Percentiles rank a stretch among this genome's conserved stretches.
phyloP scores from a whole-genome alignment of 345 rosid genomes.

The Arabidopsis arenosa region DNA sequence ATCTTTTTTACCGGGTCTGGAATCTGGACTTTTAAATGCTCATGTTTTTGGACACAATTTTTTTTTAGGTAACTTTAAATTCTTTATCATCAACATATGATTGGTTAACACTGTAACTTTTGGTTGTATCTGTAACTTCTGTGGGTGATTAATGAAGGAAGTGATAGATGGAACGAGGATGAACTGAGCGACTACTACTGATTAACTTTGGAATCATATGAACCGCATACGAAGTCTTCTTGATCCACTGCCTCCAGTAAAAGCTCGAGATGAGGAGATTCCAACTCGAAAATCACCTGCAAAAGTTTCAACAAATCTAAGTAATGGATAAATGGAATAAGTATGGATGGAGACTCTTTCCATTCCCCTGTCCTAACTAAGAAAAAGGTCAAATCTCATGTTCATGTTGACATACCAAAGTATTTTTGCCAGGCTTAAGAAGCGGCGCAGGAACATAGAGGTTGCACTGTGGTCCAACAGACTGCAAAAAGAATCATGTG shows the following conservation, averaged over 20 bases:
- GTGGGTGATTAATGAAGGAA: background rate
- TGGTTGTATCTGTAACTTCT: background rate
- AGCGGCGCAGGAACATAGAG: slow-evolving; percentile 84
- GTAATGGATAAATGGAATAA: slow-evolving; percentile 9
- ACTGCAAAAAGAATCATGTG: slow-evolving; percentile 51
- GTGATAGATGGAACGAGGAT: background rate
- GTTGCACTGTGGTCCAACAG: slow-evolving; percentile 84
- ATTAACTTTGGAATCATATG: slow-evolving; percentile 47
- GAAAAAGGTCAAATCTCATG: slow-evolving; percentile 1
- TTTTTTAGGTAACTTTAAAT: too few species aligned
- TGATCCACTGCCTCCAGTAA: slow-evolving; percentile 54
- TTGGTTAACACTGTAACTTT: background rate
- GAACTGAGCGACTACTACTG: slow-evolving; percentile 39
- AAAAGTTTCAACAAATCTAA: background rate
- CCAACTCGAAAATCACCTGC: slow-evolving; percentile 79
- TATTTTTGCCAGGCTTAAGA: slow-evolving; percentile 66
- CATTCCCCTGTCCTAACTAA: background rate
- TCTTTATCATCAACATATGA: background rate
- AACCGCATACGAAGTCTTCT: slow-evolving; percentile 67
- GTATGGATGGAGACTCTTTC: background rate
- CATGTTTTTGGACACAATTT: background rate
- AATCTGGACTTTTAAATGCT: background rate
- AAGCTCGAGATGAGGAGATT: slow-evolving; percentile 60
- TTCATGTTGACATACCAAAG: slow-evolving; percentile 53
- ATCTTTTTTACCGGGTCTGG: background rate